phyloP scores from a whole-genome alignment of 2,329 filamentous ascomycete species.

The Alternaria sp. region DNA sequence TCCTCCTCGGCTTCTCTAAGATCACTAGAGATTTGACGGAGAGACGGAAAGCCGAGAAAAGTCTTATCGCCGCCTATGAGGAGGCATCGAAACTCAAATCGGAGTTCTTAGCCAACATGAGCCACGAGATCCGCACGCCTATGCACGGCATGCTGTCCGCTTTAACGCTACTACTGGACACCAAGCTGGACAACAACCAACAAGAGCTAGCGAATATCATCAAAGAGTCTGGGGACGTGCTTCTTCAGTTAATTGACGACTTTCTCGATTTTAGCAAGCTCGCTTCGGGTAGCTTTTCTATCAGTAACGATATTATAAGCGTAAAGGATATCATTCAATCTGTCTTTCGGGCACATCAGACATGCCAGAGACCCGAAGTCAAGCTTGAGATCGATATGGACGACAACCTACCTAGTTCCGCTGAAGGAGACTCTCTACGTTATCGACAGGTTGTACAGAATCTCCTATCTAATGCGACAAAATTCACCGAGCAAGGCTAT shows the following conservation, averaged over 20 bases:
- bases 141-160: slow-evolving; percentile 68
- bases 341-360: slow-evolving; percentile 59
- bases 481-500: slow-evolving; percentile 65
- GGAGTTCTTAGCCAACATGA: slow-evolving; percentile 69
- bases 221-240: slow-evolving; percentile 64
- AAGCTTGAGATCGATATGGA: slow-evolving; percentile 55
- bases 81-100: slow-evolving; percentile 69
- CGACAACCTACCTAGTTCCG: slow-evolving; percentile 56
- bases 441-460: slow-evolving; percentile 70
- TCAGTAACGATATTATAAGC: slow-evolving; percentile 61
- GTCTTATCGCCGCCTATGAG: slow-evolving; percentile 64
- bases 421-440: slow-evolving; percentile 64
- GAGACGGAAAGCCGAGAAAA: slow-evolving; percentile 61
- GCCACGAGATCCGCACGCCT: slow-evolving; percentile 68
- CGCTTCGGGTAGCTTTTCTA: slow-evolving; percentile 64
- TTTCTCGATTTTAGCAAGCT: slow-evolving; percentile 72
- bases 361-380: slow-evolving; percentile 56
- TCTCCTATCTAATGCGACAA: slow-evolving; percentile 65
- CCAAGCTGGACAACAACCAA: slow-evolving; percentile 60
- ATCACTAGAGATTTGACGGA: slow-evolving; percentile 66
- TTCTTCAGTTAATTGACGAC: slow-evolving; percentile 69
- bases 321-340: slow-evolving; percentile 56
- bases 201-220: slow-evolving; percentile 64
- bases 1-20: slow-evolving; percentile 65
- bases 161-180: slow-evolving; percentile 64